Conservation (phyloP, 2,329 filamentous ascomycete species). For the Trichoderma koningiopsis region DNA sequence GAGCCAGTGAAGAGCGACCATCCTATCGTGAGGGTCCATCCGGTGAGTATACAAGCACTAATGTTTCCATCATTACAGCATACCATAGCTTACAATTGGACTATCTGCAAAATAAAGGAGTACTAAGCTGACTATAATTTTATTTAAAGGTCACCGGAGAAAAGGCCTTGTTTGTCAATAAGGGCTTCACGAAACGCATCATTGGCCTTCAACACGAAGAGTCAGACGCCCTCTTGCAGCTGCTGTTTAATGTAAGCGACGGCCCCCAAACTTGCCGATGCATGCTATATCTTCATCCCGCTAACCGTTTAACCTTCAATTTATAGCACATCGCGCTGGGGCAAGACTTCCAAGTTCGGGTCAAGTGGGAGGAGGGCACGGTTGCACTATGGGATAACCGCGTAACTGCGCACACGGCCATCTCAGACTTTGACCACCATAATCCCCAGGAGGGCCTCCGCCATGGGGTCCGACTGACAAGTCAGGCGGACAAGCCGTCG, state of each 20-base stretch:
- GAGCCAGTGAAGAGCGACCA: conserved; percentile 34
- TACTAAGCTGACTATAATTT: neutral
- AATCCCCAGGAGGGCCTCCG: conserved; percentile 21
- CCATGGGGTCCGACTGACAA: conserved; percentile 20
- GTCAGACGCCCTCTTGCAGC: conserved; percentile 50
- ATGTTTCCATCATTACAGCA: neutral
- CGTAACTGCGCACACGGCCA: conserved; percentile 20
- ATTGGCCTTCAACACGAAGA: conserved; percentile 53
- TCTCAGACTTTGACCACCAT: conserved; percentile 16
- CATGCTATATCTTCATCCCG: neutral
- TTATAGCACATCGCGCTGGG: conserved; percentile 51
- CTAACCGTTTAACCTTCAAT: neutral
- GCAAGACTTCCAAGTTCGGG: conserved; percentile 53
- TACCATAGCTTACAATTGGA: neutral
- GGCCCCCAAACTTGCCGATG: neutral
- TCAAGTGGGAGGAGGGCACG: conserved; percentile 52
- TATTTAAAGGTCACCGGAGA: conserved; percentile 36
- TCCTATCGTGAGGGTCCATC: conserved; percentile 52
- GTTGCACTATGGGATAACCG: conserved; percentile 56
- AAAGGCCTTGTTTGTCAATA: conserved; percentile 50
- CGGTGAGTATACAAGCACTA: conserved; percentile 38
- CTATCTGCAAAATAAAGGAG: neutral
- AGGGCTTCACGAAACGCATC: conserved; percentile 51
- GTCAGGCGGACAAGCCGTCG: conserved; percentile 17
- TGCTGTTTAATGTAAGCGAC: conserved; percentile 39